Evolutionary conservation across 2,329 filamentous ascomycete species (phyloP), one percentile per base, ranked within the genome.

Genomic region (Rutstroemia sp.): DNA sequence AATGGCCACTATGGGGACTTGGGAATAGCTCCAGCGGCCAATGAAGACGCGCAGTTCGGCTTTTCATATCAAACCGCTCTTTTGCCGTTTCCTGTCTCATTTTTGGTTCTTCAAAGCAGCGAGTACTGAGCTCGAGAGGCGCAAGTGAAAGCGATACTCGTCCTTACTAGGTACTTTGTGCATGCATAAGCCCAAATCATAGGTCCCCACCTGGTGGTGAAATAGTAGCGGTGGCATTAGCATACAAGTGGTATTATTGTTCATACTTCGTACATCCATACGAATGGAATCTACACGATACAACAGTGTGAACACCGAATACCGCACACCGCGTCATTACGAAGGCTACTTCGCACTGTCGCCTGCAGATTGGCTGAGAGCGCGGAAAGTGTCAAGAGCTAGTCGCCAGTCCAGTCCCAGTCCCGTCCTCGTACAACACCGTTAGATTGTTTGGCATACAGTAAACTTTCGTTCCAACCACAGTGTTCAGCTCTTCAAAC

Each of bases 161-260:
- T 47, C 27, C 16, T 47, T 12, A 14, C 10, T 34, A 51, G 19
- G 25, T 21, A 51, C 38, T 51, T 58, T 64, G 59, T 63, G 60
- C 58, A 64, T 64, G 63, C 64, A 66, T 65, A 66, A 65, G 63
- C 61, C 63, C 60, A 59, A 57, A 51, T 56, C 36, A 57, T 40
- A 46, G 30, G 12, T 30, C 21, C 30, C 17, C 16, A 39, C 36
- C 21, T 23, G 21, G 6, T 9, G 21, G 17, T 27, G 45, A 39
- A 45, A 23, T 16, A 44, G 47, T 50, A 39, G 48, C n/a, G 45
- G 12, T 27, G 21, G 46, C 46, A 58, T 44, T 10, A 49, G 25
- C 45, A 49, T 40, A 51, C 23, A 23, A 23, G 23, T 23, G 23
- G 25, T 40, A 27, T 42, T 23, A 47, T 30, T 27, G 5, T 23